phyloP scores from a whole-genome alignment of 163 green algal species.

The Chlamydomonas reinhardtii region DNA sequence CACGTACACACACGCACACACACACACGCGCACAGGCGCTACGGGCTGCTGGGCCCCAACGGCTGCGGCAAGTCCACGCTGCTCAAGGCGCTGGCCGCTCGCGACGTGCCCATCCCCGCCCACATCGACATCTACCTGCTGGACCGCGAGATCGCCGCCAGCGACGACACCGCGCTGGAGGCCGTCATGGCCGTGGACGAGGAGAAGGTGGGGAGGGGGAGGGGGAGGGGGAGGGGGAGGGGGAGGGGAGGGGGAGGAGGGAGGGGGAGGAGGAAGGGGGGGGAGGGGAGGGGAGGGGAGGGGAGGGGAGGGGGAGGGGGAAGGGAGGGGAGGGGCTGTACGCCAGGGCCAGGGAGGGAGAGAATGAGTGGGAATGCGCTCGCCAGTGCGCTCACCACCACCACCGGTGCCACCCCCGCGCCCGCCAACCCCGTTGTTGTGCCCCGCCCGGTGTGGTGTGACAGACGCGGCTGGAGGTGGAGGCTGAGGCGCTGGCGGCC shows the following conservation, averaged over 20 bases:
- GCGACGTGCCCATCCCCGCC: conserved; percentile 92
- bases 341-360: no score
- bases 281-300: no score
- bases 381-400: no score
- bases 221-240: neutral
- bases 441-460: no score
- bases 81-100: conserved; percentile 86
- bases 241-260: neutral
- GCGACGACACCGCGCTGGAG: conserved; percentile 77
- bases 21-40: conserved; percentile 75
- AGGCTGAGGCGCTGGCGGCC: conserved; percentile 81
- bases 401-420: no score
- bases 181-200: conserved; percentile 90
- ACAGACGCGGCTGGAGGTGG: conserved; percentile 79
- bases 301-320: no score
- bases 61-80: conserved; percentile 91
- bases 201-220: conserved; percentile 80
- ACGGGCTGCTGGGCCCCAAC: conserved; percentile 95
- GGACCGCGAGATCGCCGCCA: conserved; percentile 86
- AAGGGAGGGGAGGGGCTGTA: no score
- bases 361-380: no score
- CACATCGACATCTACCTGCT: conserved; percentile 97
- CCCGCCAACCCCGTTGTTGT: no score
- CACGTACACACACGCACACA: neutral
- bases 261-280: no score